Conservation (phyloP, 805 yeast genomes). For the Cyberlindnera euphorbiiphila region DNA sequence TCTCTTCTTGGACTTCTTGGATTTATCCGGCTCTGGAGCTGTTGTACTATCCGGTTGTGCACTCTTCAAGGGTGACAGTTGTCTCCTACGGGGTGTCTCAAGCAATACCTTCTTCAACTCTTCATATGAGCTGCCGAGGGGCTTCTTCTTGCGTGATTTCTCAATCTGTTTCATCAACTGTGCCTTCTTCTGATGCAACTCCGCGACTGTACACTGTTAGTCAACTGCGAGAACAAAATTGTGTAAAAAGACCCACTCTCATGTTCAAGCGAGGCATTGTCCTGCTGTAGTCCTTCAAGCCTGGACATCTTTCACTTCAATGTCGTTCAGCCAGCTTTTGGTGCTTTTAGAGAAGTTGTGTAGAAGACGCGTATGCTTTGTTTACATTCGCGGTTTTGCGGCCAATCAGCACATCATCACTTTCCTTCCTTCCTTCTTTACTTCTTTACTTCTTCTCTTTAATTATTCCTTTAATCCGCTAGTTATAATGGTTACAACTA, state of each 20-base stretch:
- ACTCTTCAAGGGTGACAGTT: conserved; percentile 1
- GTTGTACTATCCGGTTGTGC: background rate
- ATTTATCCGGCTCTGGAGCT: background rate
- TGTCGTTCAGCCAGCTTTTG: too few relatives aligned
- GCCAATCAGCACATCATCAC: too few relatives aligned
- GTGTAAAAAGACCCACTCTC: conserved; percentile 25
- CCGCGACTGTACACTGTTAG: conserved; percentile 16
- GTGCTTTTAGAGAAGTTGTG: too few relatives aligned
- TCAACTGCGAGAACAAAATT: background rate
- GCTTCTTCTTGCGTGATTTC: conserved; percentile 21
- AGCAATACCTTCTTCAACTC: conserved; percentile 22
- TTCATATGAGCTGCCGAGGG: conserved; percentile 28
- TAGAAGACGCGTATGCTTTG: too few relatives aligned
- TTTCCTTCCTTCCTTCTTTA: too few relatives aligned
- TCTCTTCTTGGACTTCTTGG: background rate
- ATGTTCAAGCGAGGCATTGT: conserved; percentile 32
- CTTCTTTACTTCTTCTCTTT: too few relatives aligned
- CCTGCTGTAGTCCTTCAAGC: conserved; percentile 32
- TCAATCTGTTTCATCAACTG: conserved; percentile 26
- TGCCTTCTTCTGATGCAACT: conserved; percentile 22
- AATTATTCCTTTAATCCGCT: too few relatives aligned
- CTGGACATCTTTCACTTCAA: conserved; percentile 30
- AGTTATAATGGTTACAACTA: too few relatives aligned
- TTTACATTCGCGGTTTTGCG: too few relatives aligned
- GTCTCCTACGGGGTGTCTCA: conserved; percentile 3